Conservation (phyloP, 306 rosid genomes). For the Rubus idaeus region DNA sequence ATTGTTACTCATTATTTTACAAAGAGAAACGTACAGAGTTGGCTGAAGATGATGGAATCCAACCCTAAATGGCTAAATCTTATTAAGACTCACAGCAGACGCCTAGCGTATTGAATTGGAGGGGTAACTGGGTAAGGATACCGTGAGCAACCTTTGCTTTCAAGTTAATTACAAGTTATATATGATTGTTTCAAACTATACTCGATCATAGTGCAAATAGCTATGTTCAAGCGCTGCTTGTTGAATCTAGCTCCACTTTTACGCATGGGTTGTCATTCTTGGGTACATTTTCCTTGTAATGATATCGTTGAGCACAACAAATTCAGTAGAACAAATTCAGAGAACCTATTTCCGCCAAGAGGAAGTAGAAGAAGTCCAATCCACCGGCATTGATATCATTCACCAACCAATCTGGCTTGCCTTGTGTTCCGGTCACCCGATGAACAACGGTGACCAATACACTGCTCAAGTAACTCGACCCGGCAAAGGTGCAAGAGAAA, state of each 20-base stretch:
- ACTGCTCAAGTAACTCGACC: constrained; percentile 57
- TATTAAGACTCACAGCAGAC: too few relatives aligned
- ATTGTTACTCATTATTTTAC: too few relatives aligned
- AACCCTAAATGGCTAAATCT: too few relatives aligned
- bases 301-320: constrained; percentile 41
- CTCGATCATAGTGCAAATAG: too few relatives aligned
- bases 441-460: constrained; percentile 41
- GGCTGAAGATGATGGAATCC: too few relatives aligned
- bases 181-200: not conserved
- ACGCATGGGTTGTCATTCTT: constrained; percentile 1
- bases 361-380: constrained; percentile 65
- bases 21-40: too few relatives aligned
- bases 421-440: constrained; percentile 25
- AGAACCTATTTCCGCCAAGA: constrained; percentile 44
- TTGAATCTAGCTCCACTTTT: constrained; percentile 41
- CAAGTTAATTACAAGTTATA: not conserved
- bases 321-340: constrained; percentile 52
- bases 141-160: not conserved
- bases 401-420: constrained; percentile 58
- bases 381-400: constrained; percentile 63
- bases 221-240: not conserved
- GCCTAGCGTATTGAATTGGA: too few relatives aligned
- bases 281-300: constrained; percentile 37
- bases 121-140: too few relatives aligned
- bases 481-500: constrained; percentile 50